Evolutionary conservation across 129 eudicot species (phyloP).

Genomic region (Sambucus nigra): DNA sequence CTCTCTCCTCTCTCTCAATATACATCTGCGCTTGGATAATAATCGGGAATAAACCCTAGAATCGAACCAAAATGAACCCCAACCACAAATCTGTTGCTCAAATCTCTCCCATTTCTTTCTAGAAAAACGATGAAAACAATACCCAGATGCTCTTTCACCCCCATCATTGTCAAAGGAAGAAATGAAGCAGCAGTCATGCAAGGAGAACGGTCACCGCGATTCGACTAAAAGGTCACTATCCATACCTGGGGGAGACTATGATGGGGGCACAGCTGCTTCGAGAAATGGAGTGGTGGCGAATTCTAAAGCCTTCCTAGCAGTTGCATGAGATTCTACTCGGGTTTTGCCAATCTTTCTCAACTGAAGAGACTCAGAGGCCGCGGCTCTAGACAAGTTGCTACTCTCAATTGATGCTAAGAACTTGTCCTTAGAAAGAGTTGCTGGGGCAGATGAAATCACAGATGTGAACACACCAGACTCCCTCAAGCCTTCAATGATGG

Average conservation of each 20-base stretch:
- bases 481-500: conserved; percentile 75
- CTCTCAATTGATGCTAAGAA: conserved; percentile 66
- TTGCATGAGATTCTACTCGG: conserved; percentile 42
- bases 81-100: conserved; percentile 5
- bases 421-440: conserved; percentile 47
- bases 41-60: conserved; percentile 61
- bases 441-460: conserved; percentile 55
- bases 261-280: conserved; percentile 83
- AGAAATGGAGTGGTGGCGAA: conserved; percentile 11
- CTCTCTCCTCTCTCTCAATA: conserved; percentile 20
- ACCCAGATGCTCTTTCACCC: not conserved
- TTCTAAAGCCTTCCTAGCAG: conserved; percentile 58
- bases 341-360: conserved; percentile 51
- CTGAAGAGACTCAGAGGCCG: conserved; percentile 28
- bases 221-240: conserved; percentile 26
- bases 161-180: conserved; percentile 6
- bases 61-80: conserved; percentile 23
- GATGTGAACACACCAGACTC: conserved; percentile 79
- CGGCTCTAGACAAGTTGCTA: conserved; percentile 49
- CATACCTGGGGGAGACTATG: conserved; percentile 67
- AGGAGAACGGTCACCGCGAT: conserved; percentile 26
- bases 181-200: conserved; percentile 26
- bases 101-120: conserved; percentile 12
- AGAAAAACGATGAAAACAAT: not conserved
- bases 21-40: conserved; percentile 70